Conservation (phyloP, 176 grass and related monocot genomes). For the Rhynchospora tenuis region DNA sequence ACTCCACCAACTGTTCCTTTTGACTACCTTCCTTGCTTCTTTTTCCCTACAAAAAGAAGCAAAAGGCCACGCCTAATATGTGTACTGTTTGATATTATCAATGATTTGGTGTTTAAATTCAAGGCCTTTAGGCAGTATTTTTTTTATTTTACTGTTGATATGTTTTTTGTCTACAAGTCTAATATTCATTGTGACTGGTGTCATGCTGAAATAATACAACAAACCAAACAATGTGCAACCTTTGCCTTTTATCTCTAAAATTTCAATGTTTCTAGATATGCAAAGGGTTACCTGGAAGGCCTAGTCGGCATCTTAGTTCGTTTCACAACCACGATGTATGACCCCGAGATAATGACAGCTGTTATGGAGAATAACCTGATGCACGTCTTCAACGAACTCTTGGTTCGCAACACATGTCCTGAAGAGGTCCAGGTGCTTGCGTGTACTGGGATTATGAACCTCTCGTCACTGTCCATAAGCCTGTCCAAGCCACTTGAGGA, state of each 20-base stretch:
- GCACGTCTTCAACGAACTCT: constrained; percentile 50
- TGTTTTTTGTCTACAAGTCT: background rate
- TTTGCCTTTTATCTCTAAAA: background rate
- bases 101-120: too few relatives aligned
- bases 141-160: too few relatives aligned
- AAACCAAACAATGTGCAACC: background rate
- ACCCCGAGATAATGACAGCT: constrained; percentile 47
- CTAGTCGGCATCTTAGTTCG: constrained; percentile 60
- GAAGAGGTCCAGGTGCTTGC: constrained; percentile 78
- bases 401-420: constrained; percentile 41
- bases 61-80: too few relatives aligned
- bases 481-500: constrained; percentile 40
- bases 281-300: constrained; percentile 62
- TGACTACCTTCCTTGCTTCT: too few relatives aligned
- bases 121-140: too few relatives aligned
- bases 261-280: constrained; percentile 21
- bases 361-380: constrained; percentile 57
- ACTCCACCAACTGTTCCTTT: too few relatives aligned
- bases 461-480: constrained; percentile 45
- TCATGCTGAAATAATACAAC: background rate
- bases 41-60: too few relatives aligned
- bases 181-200: background rate
- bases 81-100: too few relatives aligned
- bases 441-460: constrained; percentile 62
- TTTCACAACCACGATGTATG: constrained; percentile 57